Percentiles rank a stretch among this genome's conserved stretches.
These are phyloP conservation scores for Daldinia caldariorum DNA, from an alignment of 495 filamentous ascomycete genomes.

Conservation along the genomic window DNA sequence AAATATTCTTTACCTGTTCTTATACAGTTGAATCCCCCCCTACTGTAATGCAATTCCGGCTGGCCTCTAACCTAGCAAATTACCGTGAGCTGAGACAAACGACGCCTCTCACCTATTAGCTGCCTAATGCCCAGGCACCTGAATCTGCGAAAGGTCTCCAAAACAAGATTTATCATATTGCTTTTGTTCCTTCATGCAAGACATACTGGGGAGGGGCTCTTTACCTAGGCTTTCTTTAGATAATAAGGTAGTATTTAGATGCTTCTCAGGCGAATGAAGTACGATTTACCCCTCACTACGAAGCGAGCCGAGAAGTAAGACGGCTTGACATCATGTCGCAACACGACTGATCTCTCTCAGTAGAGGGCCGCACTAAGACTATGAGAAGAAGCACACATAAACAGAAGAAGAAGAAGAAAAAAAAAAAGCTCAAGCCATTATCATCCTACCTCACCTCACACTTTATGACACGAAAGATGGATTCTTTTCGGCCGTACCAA, in stretches of 20 bases:
- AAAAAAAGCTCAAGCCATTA: too few species aligned
- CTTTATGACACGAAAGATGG: neutral
- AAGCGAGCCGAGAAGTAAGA: neutral
- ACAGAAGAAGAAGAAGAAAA: too few species aligned
- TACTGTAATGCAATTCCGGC: neutral
- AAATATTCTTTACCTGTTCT: neutral
- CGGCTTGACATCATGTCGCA: neutral
- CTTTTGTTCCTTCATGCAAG: constrained; percentile 20
- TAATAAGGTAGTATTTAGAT: constrained; percentile 29
- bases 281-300: constrained; percentile 16
- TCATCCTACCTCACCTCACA: neutral
- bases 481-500: neutral
- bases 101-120: neutral
- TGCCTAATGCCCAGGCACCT: neutral
- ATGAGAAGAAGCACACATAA: neutral
- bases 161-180: neutral
- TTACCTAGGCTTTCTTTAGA: constrained; percentile 4
- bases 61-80: neutral
- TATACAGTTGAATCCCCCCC: neutral
- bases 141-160: neutral
- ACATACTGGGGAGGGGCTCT: constrained; percentile 2
- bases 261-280: constrained; percentile 18
- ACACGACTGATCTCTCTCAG: neutral
- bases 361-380: neutral
- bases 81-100: neutral